phyloP scores from a whole-genome alignment of 2,329 filamentous ascomycete species.

The Claviceps sp. region DNA sequence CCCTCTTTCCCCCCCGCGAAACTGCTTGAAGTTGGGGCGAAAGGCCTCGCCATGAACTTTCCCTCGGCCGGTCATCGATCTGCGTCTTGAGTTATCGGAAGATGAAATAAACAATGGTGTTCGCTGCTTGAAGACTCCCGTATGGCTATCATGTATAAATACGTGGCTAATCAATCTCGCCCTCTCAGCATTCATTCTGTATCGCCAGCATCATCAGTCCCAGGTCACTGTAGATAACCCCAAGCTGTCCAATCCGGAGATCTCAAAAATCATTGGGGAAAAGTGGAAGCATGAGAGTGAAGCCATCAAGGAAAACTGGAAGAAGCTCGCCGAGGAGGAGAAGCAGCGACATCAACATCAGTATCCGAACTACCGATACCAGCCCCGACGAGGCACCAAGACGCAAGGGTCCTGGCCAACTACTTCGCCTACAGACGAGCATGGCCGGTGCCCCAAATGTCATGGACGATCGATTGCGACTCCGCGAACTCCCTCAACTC shows the following conservation, averaged over 20 bases:
- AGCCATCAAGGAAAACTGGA: constrained; percentile 74
- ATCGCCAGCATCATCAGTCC: constrained; percentile 84
- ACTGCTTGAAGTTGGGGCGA: background rate
- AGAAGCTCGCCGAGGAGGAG: constrained; percentile 79
- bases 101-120: background rate
- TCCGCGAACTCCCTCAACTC: constrained; percentile 43
- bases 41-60: background rate
- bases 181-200: constrained; percentile 80
- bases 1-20: background rate
- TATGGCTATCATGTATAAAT: background rate
- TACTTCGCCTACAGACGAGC: constrained; percentile 30
- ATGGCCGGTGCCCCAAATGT: constrained; percentile 55
- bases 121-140: background rate
- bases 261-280: constrained; percentile 92
- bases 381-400: constrained; percentile 54
- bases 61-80: background rate
- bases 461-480: constrained; percentile 53
- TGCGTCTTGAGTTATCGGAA: no score
- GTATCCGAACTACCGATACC: constrained; percentile 90
- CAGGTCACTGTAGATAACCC: constrained; percentile 70
- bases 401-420: constrained; percentile 17
- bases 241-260: constrained; percentile 86
- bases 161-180: constrained; percentile 11
- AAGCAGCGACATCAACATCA: constrained; percentile 78
- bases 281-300: constrained; percentile 73